Base-by-base conservation (phyloP, 148 eudicot species). In the Linanthus parryae region DNA sequence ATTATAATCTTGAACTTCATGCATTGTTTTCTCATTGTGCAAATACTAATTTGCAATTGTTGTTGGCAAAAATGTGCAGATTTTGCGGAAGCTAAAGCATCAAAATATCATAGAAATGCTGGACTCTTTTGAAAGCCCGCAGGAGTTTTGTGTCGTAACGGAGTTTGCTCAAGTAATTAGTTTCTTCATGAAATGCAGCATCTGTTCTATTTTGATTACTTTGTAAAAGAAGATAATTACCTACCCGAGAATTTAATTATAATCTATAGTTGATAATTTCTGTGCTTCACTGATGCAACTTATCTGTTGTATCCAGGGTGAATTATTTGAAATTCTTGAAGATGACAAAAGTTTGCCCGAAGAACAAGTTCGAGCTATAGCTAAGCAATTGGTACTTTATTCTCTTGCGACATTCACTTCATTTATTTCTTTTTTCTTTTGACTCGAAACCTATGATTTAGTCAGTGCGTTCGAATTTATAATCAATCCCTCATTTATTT, bases 321-420 rank as follows among this genome's bases (percentile, higher is more conserved):
- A 88, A 68, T 72, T 92, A 16, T 92, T 82, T 75, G 99, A 92
- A 76, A 74, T 92, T 75, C 91, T 94, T 22, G 96, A 88, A 72
- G 95, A 94, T 67, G 99, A 94, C 63, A 88, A 94, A 63, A 79
- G 88, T 68, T 75, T 94, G 62, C 96, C 99, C n/a, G 99, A 94
- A 73, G 91, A 80, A 57, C 91, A 88, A 80, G 96, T 94, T 31
- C 91, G 82, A 76, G 95, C 96, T 58, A 94, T 94, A 56, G 95
- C 99, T 54, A 94, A 88, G 63, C 99, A 94, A 58, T 68, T 94
- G 96, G 99, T 94, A 88, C 44, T 52, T 37, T 48, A 35, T 59
- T 65, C 16, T n/a, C 8, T 19, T 31, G 17, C 12, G 14, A n/a
- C n/a, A n/a, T 40, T 23, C 53, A 13, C 21, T 18, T 8, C 28